Base-by-base conservation (phyloP, 257 asterid genomes). In the Solanum tacnaense region DNA sequence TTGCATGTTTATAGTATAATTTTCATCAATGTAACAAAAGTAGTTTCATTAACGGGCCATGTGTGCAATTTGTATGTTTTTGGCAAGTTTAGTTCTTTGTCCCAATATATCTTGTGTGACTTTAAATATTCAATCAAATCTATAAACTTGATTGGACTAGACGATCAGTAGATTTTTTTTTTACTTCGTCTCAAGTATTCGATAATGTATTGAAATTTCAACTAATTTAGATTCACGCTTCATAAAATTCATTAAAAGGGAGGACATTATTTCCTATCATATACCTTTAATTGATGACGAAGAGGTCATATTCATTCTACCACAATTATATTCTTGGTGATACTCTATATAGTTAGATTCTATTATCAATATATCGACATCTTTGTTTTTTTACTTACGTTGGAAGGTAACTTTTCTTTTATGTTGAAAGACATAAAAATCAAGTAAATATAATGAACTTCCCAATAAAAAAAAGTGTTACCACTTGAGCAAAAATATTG, bases 141-240 rank as follows among this genome's bases (percentile, higher is more conserved):
- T 71, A 38, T 71, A 71, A 31, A 29, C 10, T 68, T 68, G 36
- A 13, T 29, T 12, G 34, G 4, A n/a, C 6, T 44, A 44, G 52
- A 44, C 0, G 52, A 44, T 0, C 9, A 58, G 5, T 4, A 65
- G 6, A n/a, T 8, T 60, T 7, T 4, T n/a, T 67, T 67, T 25
- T 5, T 5, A 65, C 2, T 65, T 13, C 20, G 7, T 46, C 20
- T 46, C 21, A 6, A 5, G 2, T 68, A 7, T 27, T 68, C 1
- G 1, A 25, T 68, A 27, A 13, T 68, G 5, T 68, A 13, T 27
- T 68, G 1, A 29, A 12, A 13, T 3, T 70, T 6, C 1, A 70
- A 29, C 0, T 70, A 3, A 70, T 70, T 29, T 70, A 15, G 9
- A 70, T 29, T 0, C 5, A 7, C 2, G 0, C 9, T 15, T 1